phyloP scores from a whole-genome alignment of 108 stramenopile genomes.

The Skeletonema tropicum region DNA sequence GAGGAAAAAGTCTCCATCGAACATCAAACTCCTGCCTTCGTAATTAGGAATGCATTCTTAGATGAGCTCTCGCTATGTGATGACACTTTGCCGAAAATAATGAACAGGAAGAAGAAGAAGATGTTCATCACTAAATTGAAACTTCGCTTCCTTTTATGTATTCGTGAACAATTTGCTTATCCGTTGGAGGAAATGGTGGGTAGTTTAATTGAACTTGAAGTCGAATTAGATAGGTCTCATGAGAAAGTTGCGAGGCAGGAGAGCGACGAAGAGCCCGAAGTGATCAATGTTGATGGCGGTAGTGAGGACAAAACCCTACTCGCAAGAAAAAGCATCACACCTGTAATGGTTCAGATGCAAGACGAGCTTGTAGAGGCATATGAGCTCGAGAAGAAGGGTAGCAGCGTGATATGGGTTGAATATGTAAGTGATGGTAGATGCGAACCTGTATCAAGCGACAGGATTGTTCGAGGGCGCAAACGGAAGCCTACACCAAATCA shows the following conservation, averaged over 20 bases:
- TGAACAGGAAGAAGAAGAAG: slow-evolving; percentile 12
- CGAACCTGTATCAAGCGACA: background rate
- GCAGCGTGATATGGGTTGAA: background rate
- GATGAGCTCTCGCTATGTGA: slow-evolving; percentile 22
- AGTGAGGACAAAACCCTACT: background rate
- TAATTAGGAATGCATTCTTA: slow-evolving; percentile 33
- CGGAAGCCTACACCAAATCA: no score
- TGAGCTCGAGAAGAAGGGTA: background rate
- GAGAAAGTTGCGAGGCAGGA: background rate
- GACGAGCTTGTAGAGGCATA: background rate
- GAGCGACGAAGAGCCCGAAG: background rate
- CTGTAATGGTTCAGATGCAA: background rate
- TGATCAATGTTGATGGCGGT: background rate
- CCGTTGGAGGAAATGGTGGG: slow-evolving; percentile 17
- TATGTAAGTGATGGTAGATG: background rate
- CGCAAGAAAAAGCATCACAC: background rate
- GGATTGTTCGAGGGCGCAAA: background rate
- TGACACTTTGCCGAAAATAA: slow-evolving; percentile 27
- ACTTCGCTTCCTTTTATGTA: slow-evolving; percentile 13
- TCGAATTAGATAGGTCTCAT: slow-evolving; percentile 1
- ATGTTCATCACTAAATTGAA: slow-evolving; percentile 17
- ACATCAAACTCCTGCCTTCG: slow-evolving; percentile 10
- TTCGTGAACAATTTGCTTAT: slow-evolving; percentile 31
- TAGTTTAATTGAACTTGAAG: slow-evolving; percentile 14
- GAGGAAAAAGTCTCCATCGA: slow-evolving; percentile 20